Evolutionary conservation across 1,284 basidiomycete genomes (phyloP), one percentile per base, ranked within the genome.

Genomic region (Cryptococcus sp.): DNA sequence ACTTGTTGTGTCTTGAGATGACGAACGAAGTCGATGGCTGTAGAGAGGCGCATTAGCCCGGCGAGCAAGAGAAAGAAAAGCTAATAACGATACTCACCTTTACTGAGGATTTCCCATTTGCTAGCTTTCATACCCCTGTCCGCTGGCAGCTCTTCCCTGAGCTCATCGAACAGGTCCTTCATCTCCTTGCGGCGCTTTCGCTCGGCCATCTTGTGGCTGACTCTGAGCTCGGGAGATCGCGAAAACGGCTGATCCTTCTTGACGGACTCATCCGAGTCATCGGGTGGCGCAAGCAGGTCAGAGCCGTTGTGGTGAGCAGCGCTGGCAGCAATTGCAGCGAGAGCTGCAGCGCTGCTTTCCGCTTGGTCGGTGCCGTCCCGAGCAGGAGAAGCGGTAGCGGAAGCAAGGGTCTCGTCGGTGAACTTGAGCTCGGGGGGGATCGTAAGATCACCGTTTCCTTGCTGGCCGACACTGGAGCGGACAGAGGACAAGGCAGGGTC

Each of bases 61-160:
- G 13, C 13, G 10, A 8, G 31, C 31, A 8, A 2, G 13, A 8
- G 31, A 35, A 13, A 35, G 31, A 35, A 48, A 35, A 48, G 41
- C 22, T 19, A 42, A 31, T n/a, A 35, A 46, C 10, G 11, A 39
- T 39, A 35, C 82, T 65, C 67, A 90, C 92, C 90, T 86, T 94
- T 93, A 78, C 87, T 92, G 41, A 96, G 80, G 59, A 95, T 94
- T 80, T 96, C 93, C 93, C 93, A 96, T 80, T 97, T 97, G 80
- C 90, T 92, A 20, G 91, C 88, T 76, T 96, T 95, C 87, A 92
- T 89, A 39, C 90, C 91, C 56, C 91, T 84, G 77, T 94, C 91
- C 47, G 89, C 88, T 3, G 93, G 93, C 38, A 97, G 81, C 66
- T 90, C 87, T 76, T 94, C 93, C 57, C 91, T 84, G 60, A 97